Evolutionary conservation across 164 flowering plant genomes (phyloP), one percentile per base, ranked within the genome.

Genomic region (Saururus chinensis): DNA sequence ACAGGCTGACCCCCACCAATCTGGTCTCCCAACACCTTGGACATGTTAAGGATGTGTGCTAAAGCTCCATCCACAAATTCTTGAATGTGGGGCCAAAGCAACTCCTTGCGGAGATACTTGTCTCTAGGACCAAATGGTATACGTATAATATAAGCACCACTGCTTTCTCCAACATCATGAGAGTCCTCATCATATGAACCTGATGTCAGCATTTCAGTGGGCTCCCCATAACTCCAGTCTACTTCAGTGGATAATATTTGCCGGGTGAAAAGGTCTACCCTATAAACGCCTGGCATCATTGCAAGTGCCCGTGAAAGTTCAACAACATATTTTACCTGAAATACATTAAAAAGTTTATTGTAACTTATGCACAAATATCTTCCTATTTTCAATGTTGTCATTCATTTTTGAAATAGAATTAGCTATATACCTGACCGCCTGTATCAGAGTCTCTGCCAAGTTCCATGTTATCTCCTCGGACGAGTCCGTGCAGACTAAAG

Each of bases 391-490:
- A 17, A 12, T 12, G 17, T 45, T 45, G 4, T 17, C 17, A 40
- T 35, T 58, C 17, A 16, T 35, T 58, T 9, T 25, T 37, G 4
- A 14, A 37, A 4, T 9, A 9, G 53, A 9, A 14, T 13, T 19
- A 35, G 54, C 30, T 35, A 35, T 59, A 17, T 75, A 92, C 98
- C 92, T 92, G 98, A 56, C 96, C 98, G 62, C 98, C 98, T 12
- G 98, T 91, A 67, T 91, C 98, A 57, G 96, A 88, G 77, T 92
- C 98, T 58, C 98, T 83, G 61, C 98, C 98, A 57, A 92, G 95
- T 76, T 92, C 98, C 98, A 92, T 92, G 64, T 92, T 82, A 58
- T 92, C 95, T 54, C 98, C 98, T 21, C 98, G 95, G 23, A 92
- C 95, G 70, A 92, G 68, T 56, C 98, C 98, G 69, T 92, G 98